A percentile compares a stretch with the other conserved stretches of the same genome.
Evolutionary conservation across 306 rosid species (phyloP).

Genomic region (Cyclanthera cordifolia): DNA sequence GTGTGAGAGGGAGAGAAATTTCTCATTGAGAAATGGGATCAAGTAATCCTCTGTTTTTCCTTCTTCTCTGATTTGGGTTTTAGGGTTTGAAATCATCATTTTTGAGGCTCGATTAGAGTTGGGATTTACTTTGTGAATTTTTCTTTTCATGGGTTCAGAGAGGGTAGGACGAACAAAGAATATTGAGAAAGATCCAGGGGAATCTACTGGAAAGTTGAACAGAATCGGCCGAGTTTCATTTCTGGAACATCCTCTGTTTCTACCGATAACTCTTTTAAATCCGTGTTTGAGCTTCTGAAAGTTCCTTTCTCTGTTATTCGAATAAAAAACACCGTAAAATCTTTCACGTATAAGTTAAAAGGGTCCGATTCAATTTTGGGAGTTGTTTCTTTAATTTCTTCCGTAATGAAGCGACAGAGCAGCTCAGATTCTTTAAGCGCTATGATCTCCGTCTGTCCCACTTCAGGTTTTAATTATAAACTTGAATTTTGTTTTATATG

Average conservation of each 20-base stretch:
- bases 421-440: conserved; percentile 34
- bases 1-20: neutral
- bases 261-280: neutral
- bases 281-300: neutral
- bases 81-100: neutral
- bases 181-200: conserved; percentile 9
- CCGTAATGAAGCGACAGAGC: conserved; percentile 39
- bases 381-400: neutral
- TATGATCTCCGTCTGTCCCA: conserved; percentile 35
- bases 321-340: neutral
- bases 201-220: neutral
- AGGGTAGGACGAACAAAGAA: conserved; percentile 6
- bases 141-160: conserved; percentile 11
- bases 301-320: neutral
- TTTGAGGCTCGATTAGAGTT: neutral
- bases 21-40: neutral
- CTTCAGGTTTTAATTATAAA: conserved; percentile 33
- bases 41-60: neutral
- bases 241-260: neutral
- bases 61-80: neutral
- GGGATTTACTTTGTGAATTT: neutral
- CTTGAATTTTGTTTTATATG: neutral
- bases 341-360: neutral
- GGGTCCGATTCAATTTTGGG: neutral
- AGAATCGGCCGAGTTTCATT: neutral